A percentile compares a stretch with the other conserved stretches of the same genome.
Evolutionary conservation across 1,284 basidiomycete species (phyloP).

Genomic region (Fomitiporia mediterranea): DNA sequence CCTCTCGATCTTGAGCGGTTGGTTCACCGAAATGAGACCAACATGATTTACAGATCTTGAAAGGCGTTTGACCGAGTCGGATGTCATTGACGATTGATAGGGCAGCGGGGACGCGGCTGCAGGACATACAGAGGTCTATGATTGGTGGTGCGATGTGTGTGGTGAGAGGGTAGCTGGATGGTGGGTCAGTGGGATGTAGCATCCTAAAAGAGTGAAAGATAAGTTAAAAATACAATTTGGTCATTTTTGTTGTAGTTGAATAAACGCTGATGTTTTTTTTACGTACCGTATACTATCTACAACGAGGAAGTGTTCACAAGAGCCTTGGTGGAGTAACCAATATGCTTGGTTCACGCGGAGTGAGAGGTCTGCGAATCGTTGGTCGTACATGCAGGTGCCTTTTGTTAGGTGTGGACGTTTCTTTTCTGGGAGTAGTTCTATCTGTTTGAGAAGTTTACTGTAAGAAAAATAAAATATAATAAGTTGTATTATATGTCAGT

Average conservation of each 20-base stretch:
- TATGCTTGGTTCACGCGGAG: conserved; percentile 70
- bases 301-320: conserved; percentile 74
- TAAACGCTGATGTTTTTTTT: too few relatives aligned
- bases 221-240: neutral
- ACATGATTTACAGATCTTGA: conserved; percentile 63
- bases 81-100: conserved; percentile 64
- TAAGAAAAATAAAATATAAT: conserved; percentile 11
- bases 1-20: conserved; percentile 16
- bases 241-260: neutral
- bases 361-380: conserved; percentile 46
- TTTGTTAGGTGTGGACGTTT: conserved; percentile 31
- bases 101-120: conserved; percentile 62
- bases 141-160: conserved; percentile 57
- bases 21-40: conserved; percentile 65
- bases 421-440: conserved; percentile 35
- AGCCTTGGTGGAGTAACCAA: conserved; percentile 74
- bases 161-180: conserved; percentile 58
- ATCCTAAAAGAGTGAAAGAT: conserved; percentile 39
- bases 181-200: conserved; percentile 50
- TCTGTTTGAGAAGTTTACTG: conserved; percentile 49
- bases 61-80: conserved; percentile 71
- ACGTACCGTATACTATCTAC: conserved; percentile 70
- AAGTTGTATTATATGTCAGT: neutral
- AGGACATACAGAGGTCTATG: conserved; percentile 60
- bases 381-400: conserved; percentile 44